Conservation (phyloP, 2,329 filamentous ascomycete genomes). For the Alternaria tenuissima region DNA sequence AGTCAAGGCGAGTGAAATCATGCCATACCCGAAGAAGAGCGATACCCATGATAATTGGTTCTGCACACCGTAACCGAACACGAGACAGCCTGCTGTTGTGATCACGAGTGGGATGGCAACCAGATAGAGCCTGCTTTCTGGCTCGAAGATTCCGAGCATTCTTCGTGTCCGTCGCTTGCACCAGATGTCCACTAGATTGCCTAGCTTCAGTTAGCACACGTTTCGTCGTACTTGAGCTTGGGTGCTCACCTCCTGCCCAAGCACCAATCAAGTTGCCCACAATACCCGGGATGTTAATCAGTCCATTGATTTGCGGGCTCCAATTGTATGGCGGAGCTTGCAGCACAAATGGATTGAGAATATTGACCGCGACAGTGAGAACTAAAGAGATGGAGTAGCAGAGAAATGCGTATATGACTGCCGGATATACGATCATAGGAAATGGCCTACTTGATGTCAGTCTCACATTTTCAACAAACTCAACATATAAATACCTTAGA, state of each 20-base stretch:
- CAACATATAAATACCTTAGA: constrained; percentile 20
- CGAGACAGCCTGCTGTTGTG: constrained; percentile 54
- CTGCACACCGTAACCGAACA: constrained; percentile 58
- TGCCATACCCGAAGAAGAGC: constrained; percentile 58
- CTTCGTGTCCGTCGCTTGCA: constrained; percentile 53
- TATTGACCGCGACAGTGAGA: constrained; percentile 52
- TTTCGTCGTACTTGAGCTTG: neutral
- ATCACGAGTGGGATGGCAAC: constrained; percentile 53
- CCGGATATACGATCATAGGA: constrained; percentile 50
- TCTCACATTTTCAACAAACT: neutral
- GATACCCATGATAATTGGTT: constrained; percentile 54
- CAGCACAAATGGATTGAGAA: constrained; percentile 51
- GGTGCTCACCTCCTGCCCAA: constrained; percentile 45
- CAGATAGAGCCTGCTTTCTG: constrained; percentile 55
- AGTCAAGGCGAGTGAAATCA: constrained; percentile 57
- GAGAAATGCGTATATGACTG: constrained; percentile 50
- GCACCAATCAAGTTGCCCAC: constrained; percentile 56
- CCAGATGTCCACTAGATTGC: constrained; percentile 55
- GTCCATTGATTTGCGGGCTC: constrained; percentile 47
- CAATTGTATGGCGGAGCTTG: constrained; percentile 52
- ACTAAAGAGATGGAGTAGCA: constrained; percentile 50
- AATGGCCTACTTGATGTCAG: constrained; percentile 39
- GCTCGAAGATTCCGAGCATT: constrained; percentile 56
- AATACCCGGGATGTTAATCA: constrained; percentile 53
- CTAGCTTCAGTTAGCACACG: constrained; percentile 22